Conservation (phyloP, 257 asterid species). For the Lantana camara region DNA sequence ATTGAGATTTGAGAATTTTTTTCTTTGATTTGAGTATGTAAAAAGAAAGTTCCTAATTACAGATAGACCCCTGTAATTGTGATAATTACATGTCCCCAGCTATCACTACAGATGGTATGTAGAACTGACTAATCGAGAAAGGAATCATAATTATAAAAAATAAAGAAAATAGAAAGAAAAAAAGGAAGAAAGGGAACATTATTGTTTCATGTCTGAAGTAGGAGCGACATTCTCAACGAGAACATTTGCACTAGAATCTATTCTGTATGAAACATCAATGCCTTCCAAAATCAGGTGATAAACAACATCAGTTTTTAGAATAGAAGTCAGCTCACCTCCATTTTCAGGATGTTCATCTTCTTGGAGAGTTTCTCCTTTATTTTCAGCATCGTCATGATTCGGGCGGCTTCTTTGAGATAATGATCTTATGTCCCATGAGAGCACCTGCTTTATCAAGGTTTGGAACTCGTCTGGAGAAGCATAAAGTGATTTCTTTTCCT, state of each 20-base stretch:
- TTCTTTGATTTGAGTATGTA: too few relatives aligned
- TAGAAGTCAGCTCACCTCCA: slow-evolving; percentile 29
- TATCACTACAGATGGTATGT: too few relatives aligned
- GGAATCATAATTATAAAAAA: background rate
- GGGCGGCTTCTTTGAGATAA: slow-evolving; percentile 71
- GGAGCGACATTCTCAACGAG: slow-evolving; percentile 57
- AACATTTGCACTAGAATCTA: slow-evolving; percentile 58
- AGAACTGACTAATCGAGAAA: background rate
- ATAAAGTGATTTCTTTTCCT: slow-evolving; percentile 74
- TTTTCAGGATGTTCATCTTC: slow-evolving; percentile 26
- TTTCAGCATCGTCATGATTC: slow-evolving; percentile 29
- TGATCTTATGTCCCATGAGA: slow-evolving; percentile 89
- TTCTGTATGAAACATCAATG: slow-evolving; percentile 68
- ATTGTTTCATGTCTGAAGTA: slow-evolving; percentile 25
- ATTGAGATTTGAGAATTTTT: too few relatives aligned
- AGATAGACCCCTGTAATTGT: too few relatives aligned
- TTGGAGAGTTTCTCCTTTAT: too few relatives aligned
- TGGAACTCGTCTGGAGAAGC: slow-evolving; percentile 63
- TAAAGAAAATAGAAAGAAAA: too few relatives aligned
- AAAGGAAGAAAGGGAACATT: background rate
- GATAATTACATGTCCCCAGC: too few relatives aligned
- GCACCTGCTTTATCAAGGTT: slow-evolving; percentile 72
- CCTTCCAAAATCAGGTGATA: slow-evolving; percentile 82
- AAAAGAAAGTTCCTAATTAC: too few relatives aligned
- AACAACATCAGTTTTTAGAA: slow-evolving; percentile 27